Base-by-base conservation (phyloP, 768 basidiomycete genomes). In the Leccinum aurantiacum region DNA sequence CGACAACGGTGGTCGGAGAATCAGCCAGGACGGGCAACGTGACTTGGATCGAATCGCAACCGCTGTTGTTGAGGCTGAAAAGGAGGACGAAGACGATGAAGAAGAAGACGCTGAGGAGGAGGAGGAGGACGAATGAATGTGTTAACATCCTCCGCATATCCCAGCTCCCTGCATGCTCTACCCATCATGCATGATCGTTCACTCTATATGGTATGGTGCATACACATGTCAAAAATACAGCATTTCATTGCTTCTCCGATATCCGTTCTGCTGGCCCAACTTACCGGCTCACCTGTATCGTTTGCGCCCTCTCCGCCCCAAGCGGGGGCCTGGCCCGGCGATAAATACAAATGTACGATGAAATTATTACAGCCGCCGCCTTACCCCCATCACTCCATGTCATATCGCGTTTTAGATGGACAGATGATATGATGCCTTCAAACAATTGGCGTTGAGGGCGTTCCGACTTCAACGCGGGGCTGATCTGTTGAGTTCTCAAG, bases 21-120 rank as follows among this genome's bases (percentile, higher is more conserved):
- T 98, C 75, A 88, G 87, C 74, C 95, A 98, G 79, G 96, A 98
- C 73, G 96, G 96, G 64, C 91, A 93, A 78, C 89, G 95, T 70
- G 95, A 97, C 75, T 82, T 96, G 77, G 93, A 95, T 76, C 92
- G 93, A 59, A 95, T 95, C 75, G 92, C 93, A 38, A 93, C 92
- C 17, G 89, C 93, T 51, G 91, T 95, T 11, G 87, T 93, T 53
- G 91, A 93, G 77, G 84, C 87, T 57, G 79, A 77, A 63, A 86
- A 83, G 77, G 87, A 90, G 62, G 85, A 88, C 13, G 90, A 86
- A 57, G 84, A 84, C 0, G 90, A 91, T 0, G 89, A 87, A 0
- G 89, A 89, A 8, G 90, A 88, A 1, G 90, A 85, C 2, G 88
- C 83, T 17, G 88, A 81, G 19, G 87, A 83, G 29, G 89, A 80